Conservation (phyloP, 176 grass and related monocot species). For the Tillandsia fasciculata region DNA sequence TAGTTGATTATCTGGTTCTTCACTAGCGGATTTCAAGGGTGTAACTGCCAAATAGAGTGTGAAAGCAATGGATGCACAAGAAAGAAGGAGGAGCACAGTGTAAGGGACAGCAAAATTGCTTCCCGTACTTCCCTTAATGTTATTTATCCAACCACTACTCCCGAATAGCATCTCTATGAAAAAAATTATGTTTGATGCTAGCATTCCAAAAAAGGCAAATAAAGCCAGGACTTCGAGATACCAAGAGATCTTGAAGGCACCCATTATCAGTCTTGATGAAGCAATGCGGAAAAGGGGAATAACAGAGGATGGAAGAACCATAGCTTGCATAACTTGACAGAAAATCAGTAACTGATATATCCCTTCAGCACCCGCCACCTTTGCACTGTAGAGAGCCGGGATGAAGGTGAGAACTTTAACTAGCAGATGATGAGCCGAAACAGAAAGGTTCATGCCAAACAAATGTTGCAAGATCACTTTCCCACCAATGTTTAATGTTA, state of each 20-base stretch:
- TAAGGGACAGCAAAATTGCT: conserved; percentile 54
- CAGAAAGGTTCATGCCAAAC: conserved; percentile 65
- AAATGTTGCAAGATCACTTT: conserved; percentile 63
- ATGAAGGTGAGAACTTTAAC: conserved; percentile 68
- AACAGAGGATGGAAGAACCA: conserved; percentile 80
- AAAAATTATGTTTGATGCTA: conserved; percentile 84
- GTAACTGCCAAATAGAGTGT: conserved; percentile 79
- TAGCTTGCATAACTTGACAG: conserved; percentile 89
- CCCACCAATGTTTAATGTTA: conserved; percentile 72
- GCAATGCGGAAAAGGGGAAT: conserved; percentile 84
- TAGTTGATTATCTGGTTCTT: conserved; percentile 36
- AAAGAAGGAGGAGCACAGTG: conserved; percentile 44
- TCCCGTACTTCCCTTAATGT: conserved; percentile 62
- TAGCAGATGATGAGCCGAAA: conserved; percentile 40
- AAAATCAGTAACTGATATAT: conserved; percentile 85
- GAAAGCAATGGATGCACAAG: conserved; percentile 51
- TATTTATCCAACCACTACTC: conserved; percentile 76
- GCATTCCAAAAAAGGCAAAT: conserved; percentile 72
- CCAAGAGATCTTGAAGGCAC: conserved; percentile 57
- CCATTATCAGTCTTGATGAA: conserved; percentile 88
- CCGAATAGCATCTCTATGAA: conserved; percentile 81
- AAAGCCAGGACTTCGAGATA: conserved; percentile 75
- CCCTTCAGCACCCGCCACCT: conserved; percentile 62
- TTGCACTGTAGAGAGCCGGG: conserved; percentile 56
- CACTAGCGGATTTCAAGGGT: conserved; percentile 76